Evolutionary conservation across 2,329 filamentous ascomycete species (phyloP).

Genomic region (Ophiostoma perfectum): DNA sequence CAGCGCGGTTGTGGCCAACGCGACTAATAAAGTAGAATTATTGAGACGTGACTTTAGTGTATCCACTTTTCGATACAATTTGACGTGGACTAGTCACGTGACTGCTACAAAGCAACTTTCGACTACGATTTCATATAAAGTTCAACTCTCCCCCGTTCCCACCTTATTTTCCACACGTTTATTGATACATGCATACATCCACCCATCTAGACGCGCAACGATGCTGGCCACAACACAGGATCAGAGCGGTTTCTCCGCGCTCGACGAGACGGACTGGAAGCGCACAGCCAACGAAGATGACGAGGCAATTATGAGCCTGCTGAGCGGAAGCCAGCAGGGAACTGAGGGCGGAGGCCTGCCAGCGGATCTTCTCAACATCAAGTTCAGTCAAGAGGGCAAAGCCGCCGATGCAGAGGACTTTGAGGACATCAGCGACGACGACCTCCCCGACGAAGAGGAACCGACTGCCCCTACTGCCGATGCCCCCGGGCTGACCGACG

Average conservation of each 20-base stretch:
- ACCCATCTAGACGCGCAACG: not conserved
- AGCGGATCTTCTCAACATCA: constrained; percentile 38
- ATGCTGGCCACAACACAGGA: not conserved
- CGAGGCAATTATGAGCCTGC: constrained; percentile 41
- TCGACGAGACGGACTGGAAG: constrained; percentile 36
- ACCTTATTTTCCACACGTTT: too few relatives aligned
- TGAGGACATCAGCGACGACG: constrained; percentile 87
- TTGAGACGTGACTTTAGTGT: too few relatives aligned
- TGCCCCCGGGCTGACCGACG: constrained; percentile 44
- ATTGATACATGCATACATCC: not conserved
- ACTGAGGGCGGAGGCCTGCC: constrained; percentile 34
- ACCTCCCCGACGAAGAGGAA: constrained; percentile 75
- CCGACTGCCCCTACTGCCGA: constrained; percentile 38
- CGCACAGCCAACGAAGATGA: constrained; percentile 47
- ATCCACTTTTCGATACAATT: too few relatives aligned
- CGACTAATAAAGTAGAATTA: too few relatives aligned
- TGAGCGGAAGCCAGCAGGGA: constrained; percentile 41
- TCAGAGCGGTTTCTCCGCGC: not conserved
- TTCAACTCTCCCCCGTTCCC: too few relatives aligned
- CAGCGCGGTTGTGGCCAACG: too few relatives aligned
- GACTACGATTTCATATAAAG: too few relatives aligned
- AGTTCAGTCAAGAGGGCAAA: constrained; percentile 67
- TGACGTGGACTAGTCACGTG: too few relatives aligned
- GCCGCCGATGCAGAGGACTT: constrained; percentile 89
- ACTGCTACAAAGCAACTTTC: too few relatives aligned